Percentiles rank a stretch among this genome's conserved stretches.
These are phyloP conservation scores for Boletus rubroflammeus DNA, from an alignment of 768 basidiomycete genomes.

Conservation along the genomic window DNA sequence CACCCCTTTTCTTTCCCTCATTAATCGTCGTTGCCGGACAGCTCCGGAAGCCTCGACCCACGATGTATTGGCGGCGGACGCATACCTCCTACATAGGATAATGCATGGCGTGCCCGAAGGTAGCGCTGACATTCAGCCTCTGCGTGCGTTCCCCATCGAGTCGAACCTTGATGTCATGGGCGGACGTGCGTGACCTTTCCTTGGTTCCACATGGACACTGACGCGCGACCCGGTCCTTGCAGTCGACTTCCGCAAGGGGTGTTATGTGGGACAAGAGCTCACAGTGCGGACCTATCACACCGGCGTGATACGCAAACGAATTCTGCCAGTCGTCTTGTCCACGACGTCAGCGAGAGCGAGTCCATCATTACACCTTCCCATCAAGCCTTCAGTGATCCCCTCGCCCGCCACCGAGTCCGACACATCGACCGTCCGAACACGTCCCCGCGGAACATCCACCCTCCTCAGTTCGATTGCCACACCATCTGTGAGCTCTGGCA, in stretches of 20 bases:
- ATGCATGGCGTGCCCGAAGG: conserved; percentile 88
- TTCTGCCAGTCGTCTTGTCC: conserved; percentile 69
- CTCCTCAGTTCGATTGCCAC: conserved; percentile 54
- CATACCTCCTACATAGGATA: conserved; percentile 77
- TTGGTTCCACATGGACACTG: not conserved
- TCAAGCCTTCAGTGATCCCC: conserved; percentile 22
- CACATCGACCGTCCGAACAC: conserved; percentile 33
- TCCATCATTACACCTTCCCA: conserved; percentile 20
- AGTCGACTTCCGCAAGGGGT: conserved; percentile 98
- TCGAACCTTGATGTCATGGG: conserved; percentile 95
- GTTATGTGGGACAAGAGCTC: conserved; percentile 96
- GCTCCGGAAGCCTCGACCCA: conserved; percentile 56
- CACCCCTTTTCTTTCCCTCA: not conserved
- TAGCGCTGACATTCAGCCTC: conserved; percentile 64
- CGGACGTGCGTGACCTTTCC: conserved; percentile 57
- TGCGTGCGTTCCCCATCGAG: conserved; percentile 88
- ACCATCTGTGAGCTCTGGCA: conserved; percentile 16
- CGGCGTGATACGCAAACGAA: conserved; percentile 85
- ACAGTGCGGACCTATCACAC: conserved; percentile 97
- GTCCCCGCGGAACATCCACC: conserved; percentile 72
- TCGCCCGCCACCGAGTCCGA: conserved; percentile 14
- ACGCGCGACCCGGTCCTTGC: conserved; percentile 12
- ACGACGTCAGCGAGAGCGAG: conserved; percentile 20
- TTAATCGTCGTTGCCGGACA: conserved; percentile 25
- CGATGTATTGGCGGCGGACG: conserved; percentile 47